phyloP scores from a whole-genome alignment of 2,329 filamentous ascomycete genomes.

The Plectosphaerella sp. region DNA sequence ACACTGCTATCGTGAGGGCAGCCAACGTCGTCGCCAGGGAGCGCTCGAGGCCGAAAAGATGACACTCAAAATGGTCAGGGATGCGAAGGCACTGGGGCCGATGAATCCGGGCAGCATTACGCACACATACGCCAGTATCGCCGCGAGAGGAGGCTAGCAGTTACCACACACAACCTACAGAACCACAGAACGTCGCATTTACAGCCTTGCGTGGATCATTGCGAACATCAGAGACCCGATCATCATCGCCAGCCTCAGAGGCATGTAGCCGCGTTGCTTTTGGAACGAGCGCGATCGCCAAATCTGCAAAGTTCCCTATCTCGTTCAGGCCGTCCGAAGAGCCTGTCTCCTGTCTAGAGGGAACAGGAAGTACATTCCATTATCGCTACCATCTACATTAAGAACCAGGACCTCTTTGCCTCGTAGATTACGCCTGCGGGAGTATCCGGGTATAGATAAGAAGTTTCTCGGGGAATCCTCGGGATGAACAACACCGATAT shows the following conservation, averaged over 20 bases:
- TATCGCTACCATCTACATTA: too few relatives aligned
- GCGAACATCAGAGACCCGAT: constrained; percentile 11
- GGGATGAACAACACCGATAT: too few relatives aligned
- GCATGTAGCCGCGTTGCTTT: constrained; percentile 11
- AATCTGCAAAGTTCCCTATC: too few relatives aligned
- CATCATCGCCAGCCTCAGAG: constrained; percentile 11
- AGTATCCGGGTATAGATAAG: too few relatives aligned
- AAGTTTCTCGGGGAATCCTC: too few relatives aligned
- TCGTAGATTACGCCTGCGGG: too few relatives aligned
- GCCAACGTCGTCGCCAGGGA: neutral
- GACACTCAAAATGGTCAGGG: neutral
- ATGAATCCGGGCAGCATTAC: neutral
- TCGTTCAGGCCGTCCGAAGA: too few relatives aligned
- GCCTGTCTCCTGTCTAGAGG: too few relatives aligned
- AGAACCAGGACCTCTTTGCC: too few relatives aligned
- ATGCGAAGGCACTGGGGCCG: neutral
- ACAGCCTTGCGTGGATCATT: constrained; percentile 10
- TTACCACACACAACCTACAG: neutral
- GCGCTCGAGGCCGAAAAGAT: neutral
- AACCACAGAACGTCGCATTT: constrained; percentile 2
- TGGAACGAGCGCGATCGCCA: too few relatives aligned
- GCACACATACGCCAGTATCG: neutral
- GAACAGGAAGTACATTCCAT: too few relatives aligned
- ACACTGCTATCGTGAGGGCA: neutral
- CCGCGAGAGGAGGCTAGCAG: constrained; percentile 1